Conservation (phyloP, 306 rosid genomes). For the Prunus dulcis region DNA sequence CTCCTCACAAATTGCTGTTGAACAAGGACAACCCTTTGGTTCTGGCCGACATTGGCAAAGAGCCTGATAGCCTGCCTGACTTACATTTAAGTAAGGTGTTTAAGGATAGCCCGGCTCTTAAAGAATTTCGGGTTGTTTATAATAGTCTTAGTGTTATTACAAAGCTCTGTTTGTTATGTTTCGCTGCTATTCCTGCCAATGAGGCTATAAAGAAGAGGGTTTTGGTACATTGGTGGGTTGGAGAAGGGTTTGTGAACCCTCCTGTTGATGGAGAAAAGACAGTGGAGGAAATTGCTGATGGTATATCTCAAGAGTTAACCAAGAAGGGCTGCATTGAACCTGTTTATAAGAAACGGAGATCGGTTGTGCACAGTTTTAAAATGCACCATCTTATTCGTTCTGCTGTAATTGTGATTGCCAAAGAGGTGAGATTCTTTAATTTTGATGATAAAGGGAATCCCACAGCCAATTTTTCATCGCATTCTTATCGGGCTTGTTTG, state of each 20-base stretch:
- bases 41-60: not conserved
- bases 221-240: conserved; percentile 36
- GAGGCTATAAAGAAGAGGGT: conserved; percentile 28
- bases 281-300: conserved; percentile 1
- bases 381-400: conserved; percentile 30
- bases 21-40: not conserved
- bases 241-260: conserved; percentile 20
- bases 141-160: not conserved
- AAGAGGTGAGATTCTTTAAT: not conserved
- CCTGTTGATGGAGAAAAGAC: not conserved
- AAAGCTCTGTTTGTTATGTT: conserved; percentile 24
- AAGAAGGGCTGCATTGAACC: conserved; percentile 25
- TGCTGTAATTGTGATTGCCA: conserved; percentile 25
- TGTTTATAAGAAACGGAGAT: not conserved
- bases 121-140: conserved; percentile 16
- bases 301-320: conserved; percentile 7
- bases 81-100: not conserved
- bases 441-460: conserved; percentile 15
- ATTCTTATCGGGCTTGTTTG: conserved; percentile 15
- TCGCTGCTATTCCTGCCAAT: conserved; percentile 27
- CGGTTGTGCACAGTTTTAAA: not conserved
- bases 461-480: not conserved
- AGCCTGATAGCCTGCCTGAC: not conserved
- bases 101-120: not conserved
- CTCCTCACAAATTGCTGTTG: not conserved